Conservation (phyloP, 306 rosid genomes). For the Notholithocarpus densiflorus region DNA sequence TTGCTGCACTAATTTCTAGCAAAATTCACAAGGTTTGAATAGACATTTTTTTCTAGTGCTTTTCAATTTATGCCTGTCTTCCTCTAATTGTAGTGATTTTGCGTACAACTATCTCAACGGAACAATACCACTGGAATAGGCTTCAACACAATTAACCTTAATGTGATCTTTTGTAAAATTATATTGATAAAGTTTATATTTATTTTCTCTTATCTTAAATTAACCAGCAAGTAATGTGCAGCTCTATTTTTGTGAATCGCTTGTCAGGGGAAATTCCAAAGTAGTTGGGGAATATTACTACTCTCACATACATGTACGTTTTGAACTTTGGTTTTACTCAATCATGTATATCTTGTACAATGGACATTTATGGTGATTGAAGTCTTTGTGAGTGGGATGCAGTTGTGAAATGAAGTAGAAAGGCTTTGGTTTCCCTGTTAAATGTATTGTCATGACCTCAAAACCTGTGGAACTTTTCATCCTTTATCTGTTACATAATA, state of each 20-base stretch:
- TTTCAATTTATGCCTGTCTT: not conserved
- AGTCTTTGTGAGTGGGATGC: not conserved
- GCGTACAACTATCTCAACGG: constrained; percentile 62
- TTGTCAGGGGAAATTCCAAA: constrained; percentile 78
- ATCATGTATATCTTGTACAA: not conserved
- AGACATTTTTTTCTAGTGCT: not conserved
- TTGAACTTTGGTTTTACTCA: constrained; percentile 5
- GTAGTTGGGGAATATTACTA: constrained; percentile 59
- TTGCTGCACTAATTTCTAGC: not conserved
- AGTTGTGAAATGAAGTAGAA: not conserved
- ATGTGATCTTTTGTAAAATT: constrained; percentile 49
- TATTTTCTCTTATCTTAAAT: constrained; percentile 14
- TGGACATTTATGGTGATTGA: constrained; percentile 6
- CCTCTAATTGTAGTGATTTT: constrained; percentile 22
- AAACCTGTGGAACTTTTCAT: not conserved
- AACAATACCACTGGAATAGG: constrained; percentile 74
- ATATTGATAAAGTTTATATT: constrained; percentile 11
- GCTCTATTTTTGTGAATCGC: constrained; percentile 70
- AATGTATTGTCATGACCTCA: not conserved
- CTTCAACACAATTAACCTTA: constrained; percentile 37
- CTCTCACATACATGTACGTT: constrained; percentile 62
- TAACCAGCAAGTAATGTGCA: constrained; percentile 41
- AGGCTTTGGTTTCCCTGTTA: not conserved
- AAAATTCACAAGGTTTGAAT: not conserved
- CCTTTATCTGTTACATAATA: not conserved